Conservation (phyloP, 2,329 filamentous ascomycete species). For the Xylaria sp. region DNA sequence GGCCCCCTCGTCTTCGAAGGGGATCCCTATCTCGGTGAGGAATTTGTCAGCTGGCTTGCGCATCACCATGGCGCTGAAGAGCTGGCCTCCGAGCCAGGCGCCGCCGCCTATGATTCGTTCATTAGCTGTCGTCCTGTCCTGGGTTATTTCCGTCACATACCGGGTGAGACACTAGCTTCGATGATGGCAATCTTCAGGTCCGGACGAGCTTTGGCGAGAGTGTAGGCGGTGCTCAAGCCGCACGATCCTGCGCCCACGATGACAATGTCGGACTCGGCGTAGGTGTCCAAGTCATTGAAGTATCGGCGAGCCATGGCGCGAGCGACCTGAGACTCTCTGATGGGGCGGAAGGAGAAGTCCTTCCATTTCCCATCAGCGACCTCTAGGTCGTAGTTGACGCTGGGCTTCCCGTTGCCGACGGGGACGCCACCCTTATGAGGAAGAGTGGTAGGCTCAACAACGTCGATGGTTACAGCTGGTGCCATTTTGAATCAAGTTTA, state of each 20-base stretch:
- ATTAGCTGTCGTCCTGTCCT: conserved; percentile 7
- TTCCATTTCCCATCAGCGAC: conserved; percentile 83
- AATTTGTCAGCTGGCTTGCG: conserved; percentile 91
- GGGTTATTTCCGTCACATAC: conserved; percentile 48
- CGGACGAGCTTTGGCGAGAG: conserved; percentile 82
- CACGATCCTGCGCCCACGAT: conserved; percentile 92
- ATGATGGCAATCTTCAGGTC: conserved; percentile 93
- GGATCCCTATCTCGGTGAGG: conserved; percentile 80
- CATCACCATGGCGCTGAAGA: conserved; percentile 96
- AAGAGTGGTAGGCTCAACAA: conserved; percentile 63
- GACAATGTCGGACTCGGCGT: conserved; percentile 93
- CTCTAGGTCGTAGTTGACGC: conserved; percentile 63
- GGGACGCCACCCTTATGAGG: conserved; percentile 57
- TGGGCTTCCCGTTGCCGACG: conserved; percentile 50
- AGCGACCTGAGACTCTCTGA: conserved; percentile 91
- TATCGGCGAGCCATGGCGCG: conserved; percentile 94
- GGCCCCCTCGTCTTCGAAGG: conserved; percentile 87
- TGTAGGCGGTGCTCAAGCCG: conserved; percentile 85
- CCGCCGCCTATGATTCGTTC: conserved; percentile 69
- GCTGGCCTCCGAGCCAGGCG: conserved; percentile 92
- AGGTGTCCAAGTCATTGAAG: conserved; percentile 87
- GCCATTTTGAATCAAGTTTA: conserved; percentile 69
- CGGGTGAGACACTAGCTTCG: conserved; percentile 84
- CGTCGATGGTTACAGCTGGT: conserved; percentile 76
- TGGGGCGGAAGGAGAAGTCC: conserved; percentile 82